Percentiles rank a stretch among this genome's conserved stretches.
Conservation (phyloP, 2,329 filamentous ascomycete species). For the Ceratocystis ficicola region DNA sequence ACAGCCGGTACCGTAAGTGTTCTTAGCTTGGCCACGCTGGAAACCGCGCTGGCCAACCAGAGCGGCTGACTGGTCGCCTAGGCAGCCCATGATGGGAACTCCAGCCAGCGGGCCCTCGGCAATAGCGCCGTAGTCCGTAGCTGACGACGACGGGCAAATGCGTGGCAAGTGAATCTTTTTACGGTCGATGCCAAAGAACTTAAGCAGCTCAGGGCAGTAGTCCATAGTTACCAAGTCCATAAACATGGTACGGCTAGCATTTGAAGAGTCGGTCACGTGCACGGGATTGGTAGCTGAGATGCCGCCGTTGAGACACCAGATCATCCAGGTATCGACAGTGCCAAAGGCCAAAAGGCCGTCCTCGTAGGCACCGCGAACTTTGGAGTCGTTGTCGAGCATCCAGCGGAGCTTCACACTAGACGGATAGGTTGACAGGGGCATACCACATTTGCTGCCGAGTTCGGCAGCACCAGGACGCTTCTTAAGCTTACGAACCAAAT, state of each 20-base stretch:
- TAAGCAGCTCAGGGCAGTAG: constrained; percentile 64
- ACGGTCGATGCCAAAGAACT: constrained; percentile 62
- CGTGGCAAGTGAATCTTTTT: constrained; percentile 64
- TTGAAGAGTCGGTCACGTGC: constrained; percentile 75
- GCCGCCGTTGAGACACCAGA: constrained; percentile 73
- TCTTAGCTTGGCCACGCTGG: constrained; percentile 70
- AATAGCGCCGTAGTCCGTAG: constrained; percentile 58
- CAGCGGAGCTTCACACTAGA: constrained; percentile 76
- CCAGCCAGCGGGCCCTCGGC: constrained; percentile 54
- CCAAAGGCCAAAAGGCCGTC: constrained; percentile 67
- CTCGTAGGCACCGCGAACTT: constrained; percentile 63
- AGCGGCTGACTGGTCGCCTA: constrained; percentile 78
- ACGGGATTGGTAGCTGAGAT: constrained; percentile 43
- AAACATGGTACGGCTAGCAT: constrained; percentile 87
- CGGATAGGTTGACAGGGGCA: constrained; percentile 79
- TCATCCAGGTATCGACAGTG: constrained; percentile 78
- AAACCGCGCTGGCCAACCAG: constrained; percentile 80
- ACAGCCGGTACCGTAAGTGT: constrained; percentile 82
- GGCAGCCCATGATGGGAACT: constrained; percentile 64
- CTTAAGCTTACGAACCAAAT: constrained; percentile 65
- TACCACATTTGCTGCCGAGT: constrained; percentile 58
- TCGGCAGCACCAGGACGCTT: constrained; percentile 52
- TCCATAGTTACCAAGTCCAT: constrained; percentile 73
- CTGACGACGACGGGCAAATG: constrained; percentile 70
- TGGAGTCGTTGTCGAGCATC: constrained; percentile 59